Evolutionary conservation across 2,329 filamentous ascomycete species (phyloP).

Genomic region (Zasmidium cellare): DNA sequence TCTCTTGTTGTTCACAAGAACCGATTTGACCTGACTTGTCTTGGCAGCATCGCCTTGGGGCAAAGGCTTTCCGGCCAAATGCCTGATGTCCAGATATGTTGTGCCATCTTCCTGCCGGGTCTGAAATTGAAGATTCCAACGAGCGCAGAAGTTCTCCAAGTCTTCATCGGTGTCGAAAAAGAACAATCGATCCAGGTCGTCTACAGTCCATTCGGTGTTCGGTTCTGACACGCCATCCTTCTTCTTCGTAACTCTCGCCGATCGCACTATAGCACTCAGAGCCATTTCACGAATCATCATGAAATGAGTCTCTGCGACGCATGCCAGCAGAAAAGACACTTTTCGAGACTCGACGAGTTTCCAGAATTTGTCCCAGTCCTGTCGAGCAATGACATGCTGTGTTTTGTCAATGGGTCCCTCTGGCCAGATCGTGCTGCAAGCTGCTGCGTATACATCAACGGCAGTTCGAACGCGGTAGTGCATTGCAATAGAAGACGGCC

Average conservation of each 20-base stretch:
- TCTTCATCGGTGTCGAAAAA: slow-evolving; percentile 58
- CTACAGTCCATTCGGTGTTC: slow-evolving; percentile 58
- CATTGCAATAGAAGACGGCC: slow-evolving; percentile 51
- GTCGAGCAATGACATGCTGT: slow-evolving; percentile 55
- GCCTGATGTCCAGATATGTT: slow-evolving; percentile 54
- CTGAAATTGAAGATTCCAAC: slow-evolving; percentile 54
- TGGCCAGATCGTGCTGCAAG: slow-evolving; percentile 53
- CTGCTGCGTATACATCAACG: slow-evolving; percentile 57
- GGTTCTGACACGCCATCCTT: slow-evolving; percentile 24
- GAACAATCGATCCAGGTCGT: slow-evolving; percentile 52
- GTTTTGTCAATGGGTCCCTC: slow-evolving; percentile 47
- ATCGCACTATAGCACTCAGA: slow-evolving; percentile 44
- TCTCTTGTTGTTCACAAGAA: slow-evolving; percentile 59
- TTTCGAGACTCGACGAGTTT: slow-evolving; percentile 54
- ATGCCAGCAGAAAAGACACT: slow-evolving; percentile 63
- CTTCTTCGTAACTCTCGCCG: slow-evolving; percentile 12
- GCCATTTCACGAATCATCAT: slow-evolving; percentile 58
- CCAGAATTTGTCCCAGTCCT: slow-evolving; percentile 61
- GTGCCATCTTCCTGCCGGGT: slow-evolving; percentile 42
- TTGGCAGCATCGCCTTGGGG: slow-evolving; percentile 22
- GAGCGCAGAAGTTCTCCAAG: slow-evolving; percentile 54
- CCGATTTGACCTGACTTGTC: slow-evolving; percentile 44
- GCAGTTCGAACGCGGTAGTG: slow-evolving; percentile 58
- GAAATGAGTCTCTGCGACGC: slow-evolving; percentile 64
- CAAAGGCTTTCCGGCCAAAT: slow-evolving; percentile 40